Conservation (phyloP, 2,329 filamentous ascomycete species). For the Bisporella sp. region DNA sequence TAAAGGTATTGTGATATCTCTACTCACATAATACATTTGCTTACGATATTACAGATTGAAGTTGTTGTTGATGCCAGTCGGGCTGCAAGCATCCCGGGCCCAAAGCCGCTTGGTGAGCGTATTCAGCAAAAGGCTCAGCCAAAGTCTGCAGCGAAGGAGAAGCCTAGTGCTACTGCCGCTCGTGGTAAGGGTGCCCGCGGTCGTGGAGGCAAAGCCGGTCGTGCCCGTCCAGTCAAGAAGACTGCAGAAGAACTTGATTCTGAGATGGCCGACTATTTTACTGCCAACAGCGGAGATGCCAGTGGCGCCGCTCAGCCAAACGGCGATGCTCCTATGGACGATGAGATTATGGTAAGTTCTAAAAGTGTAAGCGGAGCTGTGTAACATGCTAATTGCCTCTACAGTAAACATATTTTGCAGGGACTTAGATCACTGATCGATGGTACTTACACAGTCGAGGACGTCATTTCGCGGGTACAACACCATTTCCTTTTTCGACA, state of each 20-base stretch:
- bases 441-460: no score
- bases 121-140: conserved; percentile 70
- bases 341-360: conserved; percentile 44
- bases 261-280: conserved; percentile 95
- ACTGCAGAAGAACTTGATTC: conserved; percentile 92
- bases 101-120: conserved; percentile 77
- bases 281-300: conserved; percentile 4
- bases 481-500: neutral
- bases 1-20: conserved; percentile 61
- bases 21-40: neutral
- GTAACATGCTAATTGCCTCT: no score
- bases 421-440: no score
- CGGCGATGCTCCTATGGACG: conserved; percentile 59
- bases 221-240: conserved; percentile 69
- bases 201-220: conserved; percentile 38
- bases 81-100: conserved; percentile 58
- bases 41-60: conserved; percentile 56
- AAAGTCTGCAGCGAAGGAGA: conserved; percentile 73
- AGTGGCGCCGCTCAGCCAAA: conserved; percentile 25
- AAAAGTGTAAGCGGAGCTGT: neutral
- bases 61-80: conserved; percentile 73
- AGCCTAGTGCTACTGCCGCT: conserved; percentile 65
- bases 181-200: conserved; percentile 27
- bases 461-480: no score
- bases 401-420: no score